phyloP scores from a whole-genome alignment of 345 rosid genomes.

The Arabis alpina region DNA sequence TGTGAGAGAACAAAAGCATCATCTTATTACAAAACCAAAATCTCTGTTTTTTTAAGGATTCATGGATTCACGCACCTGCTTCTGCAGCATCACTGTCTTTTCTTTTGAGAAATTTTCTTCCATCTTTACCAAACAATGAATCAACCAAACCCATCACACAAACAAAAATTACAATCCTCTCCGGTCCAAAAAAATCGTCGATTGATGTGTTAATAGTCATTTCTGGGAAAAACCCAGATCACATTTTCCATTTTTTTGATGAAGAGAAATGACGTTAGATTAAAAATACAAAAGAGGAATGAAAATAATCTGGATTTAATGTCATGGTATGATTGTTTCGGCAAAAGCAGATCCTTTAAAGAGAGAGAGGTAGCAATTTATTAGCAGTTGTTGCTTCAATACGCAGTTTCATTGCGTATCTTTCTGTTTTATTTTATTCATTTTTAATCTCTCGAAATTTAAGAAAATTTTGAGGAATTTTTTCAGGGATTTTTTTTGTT shows the following conservation, averaged over 20 bases:
- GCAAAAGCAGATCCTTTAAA: slow-evolving; percentile 35
- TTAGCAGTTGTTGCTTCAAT: slow-evolving; percentile 42
- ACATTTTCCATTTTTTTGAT: slow-evolving; percentile 31
- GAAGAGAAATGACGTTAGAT: slow-evolving; percentile 17
- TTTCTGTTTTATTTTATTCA: slow-evolving; percentile 16
- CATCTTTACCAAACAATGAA: slow-evolving; percentile 50
- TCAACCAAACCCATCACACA: slow-evolving; percentile 53
- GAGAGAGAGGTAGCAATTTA: neutral
- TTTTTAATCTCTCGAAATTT: slow-evolving; percentile 8
- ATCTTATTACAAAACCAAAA: neutral
- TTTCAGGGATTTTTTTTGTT: slow-evolving; percentile 30
- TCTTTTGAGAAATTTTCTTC: slow-evolving; percentile 71
- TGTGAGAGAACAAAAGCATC: slow-evolving; percentile 13
- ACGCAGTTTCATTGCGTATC: slow-evolving; percentile 43
- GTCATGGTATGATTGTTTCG: slow-evolving; percentile 32
- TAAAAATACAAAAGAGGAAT: slow-evolving; percentile 4
- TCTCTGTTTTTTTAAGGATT: neutral
- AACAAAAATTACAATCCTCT: neutral
- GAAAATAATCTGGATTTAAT: slow-evolving; percentile 1
- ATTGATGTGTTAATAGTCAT: slow-evolving; percentile 27
- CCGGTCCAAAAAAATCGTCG: neutral
- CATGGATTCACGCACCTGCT: slow-evolving; percentile 54
- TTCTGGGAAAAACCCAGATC: slow-evolving; percentile 35
- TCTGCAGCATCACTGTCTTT: slow-evolving; percentile 98
- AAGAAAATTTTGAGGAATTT: slow-evolving; percentile 6